Base-by-base conservation (phyloP, 73 alveolate species). In the Symbiodinium pilosum region DNA sequence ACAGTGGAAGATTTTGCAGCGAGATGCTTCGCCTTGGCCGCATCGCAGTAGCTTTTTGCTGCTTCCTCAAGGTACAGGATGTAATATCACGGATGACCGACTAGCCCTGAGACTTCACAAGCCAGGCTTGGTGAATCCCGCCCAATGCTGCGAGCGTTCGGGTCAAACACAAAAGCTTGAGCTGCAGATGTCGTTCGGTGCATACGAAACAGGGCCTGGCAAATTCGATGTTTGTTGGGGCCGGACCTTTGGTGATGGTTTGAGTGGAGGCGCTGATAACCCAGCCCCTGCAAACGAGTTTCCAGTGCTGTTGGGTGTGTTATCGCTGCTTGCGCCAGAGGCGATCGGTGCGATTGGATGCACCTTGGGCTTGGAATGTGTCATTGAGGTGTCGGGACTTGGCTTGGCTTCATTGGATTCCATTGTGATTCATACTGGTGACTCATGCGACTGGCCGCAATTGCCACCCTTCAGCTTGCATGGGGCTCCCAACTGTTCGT, bases 391-490 rank as follows among this genome's bases (percentile, higher is more conserved):
- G 8, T 87, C 84, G 56, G 94, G 94, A 6, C 43, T 87, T 14
- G 84, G 94, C 0, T 54, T 87, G 94, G 51, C 94, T 34, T 18
- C 84, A 24, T 44, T 87, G 40, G 94, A 87, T 54, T 87, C 94
- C 42, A 16, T 87, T 7, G 94, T 51, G 12, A 47, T 87, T 26
- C 94, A 87, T 56, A 8, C 94, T 36, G 94, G 94, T 54, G 42
- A 47, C 59, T 36, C 42, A 26, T 87, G 94, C 43, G 94, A 52
- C 20, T 87, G 94, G 94, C 94, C 94, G 11, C 84, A 87, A 56
- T 21, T 87, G 94, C 94, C 94, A 87, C 94, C 94, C 64, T 87
- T 87, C 42, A 77, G 56, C 68, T 34, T 87, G 83, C 64, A 87
- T 34, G 84, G 94, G 34, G 94, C 94, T 51, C 94, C 94, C 8